These are phyloP conservation scores for Chalara sp. DNA, from an alignment of 2,329 filamentous ascomycete genomes.

Conservation along the genomic window DNA sequence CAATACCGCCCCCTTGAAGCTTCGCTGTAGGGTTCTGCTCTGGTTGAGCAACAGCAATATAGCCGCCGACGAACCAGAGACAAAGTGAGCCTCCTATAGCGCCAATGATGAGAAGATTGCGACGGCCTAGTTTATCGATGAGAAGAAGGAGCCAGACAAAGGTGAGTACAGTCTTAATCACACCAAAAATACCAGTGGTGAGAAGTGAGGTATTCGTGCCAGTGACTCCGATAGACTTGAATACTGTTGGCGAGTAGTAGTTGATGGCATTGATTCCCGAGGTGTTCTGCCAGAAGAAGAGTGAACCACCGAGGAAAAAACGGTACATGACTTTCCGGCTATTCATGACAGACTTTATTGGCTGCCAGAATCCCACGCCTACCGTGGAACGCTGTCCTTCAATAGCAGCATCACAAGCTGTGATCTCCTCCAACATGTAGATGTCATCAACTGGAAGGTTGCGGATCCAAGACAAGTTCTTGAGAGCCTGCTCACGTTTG, in stretches of 20 bases:
- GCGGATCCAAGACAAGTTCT: constrained; percentile 50
- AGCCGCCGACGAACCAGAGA: constrained; percentile 19
- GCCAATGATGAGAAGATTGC: constrained; percentile 40
- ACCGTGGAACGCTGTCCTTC: constrained; percentile 67
- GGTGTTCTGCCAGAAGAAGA: constrained; percentile 38
- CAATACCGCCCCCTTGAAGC: constrained; percentile 26
- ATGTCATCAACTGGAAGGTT: constrained; percentile 50
- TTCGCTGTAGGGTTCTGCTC: constrained; percentile 33
- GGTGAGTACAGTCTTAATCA: constrained; percentile 60
- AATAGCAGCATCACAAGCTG: constrained; percentile 56
- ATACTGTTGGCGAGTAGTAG: constrained; percentile 43
- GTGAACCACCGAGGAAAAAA: constrained; percentile 32
- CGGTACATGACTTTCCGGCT: constrained; percentile 29
- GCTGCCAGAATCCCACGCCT: constrained; percentile 51
- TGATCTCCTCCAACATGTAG: constrained; percentile 50
- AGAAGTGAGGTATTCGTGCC: constrained; percentile 54
- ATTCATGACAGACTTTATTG: constrained; percentile 28
- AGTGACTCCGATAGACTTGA: constrained; percentile 54
- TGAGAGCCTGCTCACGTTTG: constrained; percentile 48
- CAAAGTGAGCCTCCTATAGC: constrained; percentile 47
- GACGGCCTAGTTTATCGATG: constrained; percentile 42
- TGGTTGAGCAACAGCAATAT: constrained; percentile 41
- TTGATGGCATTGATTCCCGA: constrained; percentile 17
- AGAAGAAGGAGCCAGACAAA: constrained; percentile 42
- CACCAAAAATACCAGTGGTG: constrained; percentile 65